Evolutionary conservation across 768 basidiomycete genomes (phyloP).

Genomic region (Russula sp.): DNA sequence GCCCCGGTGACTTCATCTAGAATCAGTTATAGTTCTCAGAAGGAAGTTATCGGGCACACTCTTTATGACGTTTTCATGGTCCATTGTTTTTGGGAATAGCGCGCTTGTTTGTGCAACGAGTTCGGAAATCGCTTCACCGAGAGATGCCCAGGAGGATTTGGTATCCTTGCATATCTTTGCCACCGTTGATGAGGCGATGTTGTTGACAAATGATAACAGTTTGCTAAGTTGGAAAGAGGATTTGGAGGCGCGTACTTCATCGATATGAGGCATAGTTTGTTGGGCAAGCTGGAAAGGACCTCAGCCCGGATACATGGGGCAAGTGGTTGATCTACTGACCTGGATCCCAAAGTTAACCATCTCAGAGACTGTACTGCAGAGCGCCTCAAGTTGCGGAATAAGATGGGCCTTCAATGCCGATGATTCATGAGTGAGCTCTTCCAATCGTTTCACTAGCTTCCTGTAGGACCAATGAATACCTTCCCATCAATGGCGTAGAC

Average conservation of each 20-base stretch:
- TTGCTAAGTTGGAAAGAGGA: constrained; percentile 66
- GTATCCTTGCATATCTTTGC: constrained; percentile 62
- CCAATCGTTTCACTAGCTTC: constrained; percentile 81
- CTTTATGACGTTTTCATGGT: constrained; percentile 70
- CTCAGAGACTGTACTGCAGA: constrained; percentile 69
- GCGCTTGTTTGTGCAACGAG: constrained; percentile 65
- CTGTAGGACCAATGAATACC: constrained; percentile 34
- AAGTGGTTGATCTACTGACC: constrained; percentile 35
- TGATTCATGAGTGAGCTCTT: constrained; percentile 68
- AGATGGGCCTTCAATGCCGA: constrained; percentile 65
- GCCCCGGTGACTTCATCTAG: constrained; percentile 51
- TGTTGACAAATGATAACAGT: constrained; percentile 62
- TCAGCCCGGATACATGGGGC: not conserved
- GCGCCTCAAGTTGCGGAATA: constrained; percentile 60
- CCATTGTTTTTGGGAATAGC: constrained; percentile 63
- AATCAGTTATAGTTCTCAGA: not conserved
- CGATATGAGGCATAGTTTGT: constrained; percentile 78
- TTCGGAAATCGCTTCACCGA: constrained; percentile 59
- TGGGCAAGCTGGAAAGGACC: constrained; percentile 66
- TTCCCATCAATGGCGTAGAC: not conserved
- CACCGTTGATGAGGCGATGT: constrained; percentile 64
- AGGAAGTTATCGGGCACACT: constrained; percentile 40
- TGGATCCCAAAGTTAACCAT: constrained; percentile 89
- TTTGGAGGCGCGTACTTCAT: constrained; percentile 73
- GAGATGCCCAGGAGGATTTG: constrained; percentile 67